These are phyloP conservation scores for Neurospora sp. DNA, from an alignment of 2,329 filamentous ascomycete genomes.

Conservation along the genomic window DNA sequence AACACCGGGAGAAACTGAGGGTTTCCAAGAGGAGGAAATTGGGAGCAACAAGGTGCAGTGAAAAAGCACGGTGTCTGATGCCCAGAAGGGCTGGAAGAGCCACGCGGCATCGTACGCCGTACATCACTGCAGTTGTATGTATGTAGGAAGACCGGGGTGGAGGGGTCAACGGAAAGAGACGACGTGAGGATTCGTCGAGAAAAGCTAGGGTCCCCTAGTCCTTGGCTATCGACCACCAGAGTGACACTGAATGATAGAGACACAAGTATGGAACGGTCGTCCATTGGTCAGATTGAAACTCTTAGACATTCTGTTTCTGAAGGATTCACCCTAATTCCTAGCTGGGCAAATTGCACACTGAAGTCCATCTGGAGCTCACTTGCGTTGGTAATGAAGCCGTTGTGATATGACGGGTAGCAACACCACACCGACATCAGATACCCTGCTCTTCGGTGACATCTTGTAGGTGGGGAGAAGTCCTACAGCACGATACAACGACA, in stretches of 20 bases:
- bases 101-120: not conserved
- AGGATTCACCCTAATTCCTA: not conserved
- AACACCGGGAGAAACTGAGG: not conserved
- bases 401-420: not conserved
- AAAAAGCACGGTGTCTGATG: not conserved
- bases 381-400: not conserved
- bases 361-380: not conserved
- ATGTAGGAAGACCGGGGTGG: not conserved
- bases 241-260: not conserved
- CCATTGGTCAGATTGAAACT: not conserved
- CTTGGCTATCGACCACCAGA: not conserved
- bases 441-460: not conserved
- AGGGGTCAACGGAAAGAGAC: not conserved
- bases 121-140: not conserved
- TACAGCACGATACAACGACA: not conserved
- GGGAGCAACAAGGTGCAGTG: not conserved
- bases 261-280: not conserved
- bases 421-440: not conserved
- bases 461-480: not conserved
- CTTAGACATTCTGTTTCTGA: not conserved
- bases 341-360: not conserved
- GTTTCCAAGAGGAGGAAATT: not conserved
- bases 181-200: not conserved
- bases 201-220: not conserved
- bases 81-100: not conserved